These are phyloP conservation scores for Schizochytrium sp. DNA, from an alignment of 108 stramenopile genomes.

Conservation along the genomic window DNA sequence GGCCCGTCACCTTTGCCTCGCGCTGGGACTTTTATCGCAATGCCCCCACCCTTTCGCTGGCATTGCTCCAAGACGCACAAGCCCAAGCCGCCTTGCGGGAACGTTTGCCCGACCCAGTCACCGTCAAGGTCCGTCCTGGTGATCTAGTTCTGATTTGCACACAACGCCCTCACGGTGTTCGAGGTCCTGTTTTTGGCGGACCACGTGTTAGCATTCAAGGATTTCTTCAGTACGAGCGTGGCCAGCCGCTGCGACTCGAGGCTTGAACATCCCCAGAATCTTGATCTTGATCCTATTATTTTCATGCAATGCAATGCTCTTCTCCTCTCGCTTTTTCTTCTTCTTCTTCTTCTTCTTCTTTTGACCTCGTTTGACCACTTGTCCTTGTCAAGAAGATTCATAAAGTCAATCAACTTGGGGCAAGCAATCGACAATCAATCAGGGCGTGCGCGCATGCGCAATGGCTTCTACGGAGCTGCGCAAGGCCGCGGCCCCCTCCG, in stretches of 20 bases:
- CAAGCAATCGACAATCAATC: too few species aligned
- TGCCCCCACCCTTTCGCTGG: constrained; percentile 33
- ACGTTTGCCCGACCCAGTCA: constrained; percentile 19
- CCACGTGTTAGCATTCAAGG: constrained; percentile 42
- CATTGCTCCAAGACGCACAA: constrained; percentile 15
- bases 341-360: too few species aligned
- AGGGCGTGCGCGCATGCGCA: too few species aligned
- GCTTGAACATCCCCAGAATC: not conserved
- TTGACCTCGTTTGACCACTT: too few species aligned
- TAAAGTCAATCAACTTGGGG: too few species aligned
- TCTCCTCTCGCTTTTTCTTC: too few species aligned
- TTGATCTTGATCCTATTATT: too few species aligned
- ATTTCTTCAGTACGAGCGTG: constrained; percentile 17
- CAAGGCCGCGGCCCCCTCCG: too few species aligned
- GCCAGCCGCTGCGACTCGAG: not conserved
- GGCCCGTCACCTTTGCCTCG: constrained; percentile 28
- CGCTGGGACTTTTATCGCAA: constrained; percentile 41
- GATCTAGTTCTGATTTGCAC: constrained; percentile 37
- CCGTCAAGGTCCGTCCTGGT: constrained; percentile 21
- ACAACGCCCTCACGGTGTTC: constrained; percentile 42
- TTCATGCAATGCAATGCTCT: too few species aligned
- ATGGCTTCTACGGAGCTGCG: too few species aligned
- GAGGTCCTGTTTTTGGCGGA: constrained; percentile 27
- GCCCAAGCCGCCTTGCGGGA: constrained; percentile 31
- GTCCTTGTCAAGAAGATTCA: too few species aligned